Base-by-base conservation (phyloP, 2,329 filamentous ascomycete genomes). In the Phialophora expanda region DNA sequence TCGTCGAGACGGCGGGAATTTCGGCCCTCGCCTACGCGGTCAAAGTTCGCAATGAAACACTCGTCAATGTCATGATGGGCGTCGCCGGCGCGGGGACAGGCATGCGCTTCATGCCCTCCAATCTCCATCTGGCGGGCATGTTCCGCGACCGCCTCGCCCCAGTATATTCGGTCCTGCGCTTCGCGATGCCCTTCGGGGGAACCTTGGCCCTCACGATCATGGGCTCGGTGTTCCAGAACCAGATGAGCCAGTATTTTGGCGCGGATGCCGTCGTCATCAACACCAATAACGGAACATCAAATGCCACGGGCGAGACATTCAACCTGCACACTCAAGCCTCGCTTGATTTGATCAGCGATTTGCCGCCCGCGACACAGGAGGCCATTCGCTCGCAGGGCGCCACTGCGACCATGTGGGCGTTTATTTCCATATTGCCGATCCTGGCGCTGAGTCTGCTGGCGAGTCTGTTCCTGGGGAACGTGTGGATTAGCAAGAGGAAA, bases 161-260 rank as follows among this genome's bases (percentile, higher is more conserved):
- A 0, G 85, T 89, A 3, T 83, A 88, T 63, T 86, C 84, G 0
- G 74, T 90, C 9, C 82, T 89, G 75, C 80, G 83, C 0, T 85
- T 90, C 61, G 82, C 86, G 2, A 65, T 85, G 17, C 86, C 87
- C 0, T 84, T 91, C 26, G 88, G 89, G 3, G 88, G 89, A 12
- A 89, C 87, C 0, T 75, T 90, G 2, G 85, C 84, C 0, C 79
- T 90, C 54, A 89, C 88, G 0, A 82, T 90, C 71, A 90, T 90
- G 88, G 84, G 87, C 14, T 83, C 85, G 8, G 87, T 90, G 1
- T 90, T 90, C 75, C 89, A 89, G 73, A 90, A 90, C 61, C 81
- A 83, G 61, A 70, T 80, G 71, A 62, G 74, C 69, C 4, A 61
- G 46, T 57, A 69, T 54, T 64, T 78, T n/a, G 69, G 61, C 5